Evolutionary conservation across 2,329 filamentous ascomycete species (phyloP), one percentile per base, ranked within the genome.

Genomic region (Calonectria montana): DNA sequence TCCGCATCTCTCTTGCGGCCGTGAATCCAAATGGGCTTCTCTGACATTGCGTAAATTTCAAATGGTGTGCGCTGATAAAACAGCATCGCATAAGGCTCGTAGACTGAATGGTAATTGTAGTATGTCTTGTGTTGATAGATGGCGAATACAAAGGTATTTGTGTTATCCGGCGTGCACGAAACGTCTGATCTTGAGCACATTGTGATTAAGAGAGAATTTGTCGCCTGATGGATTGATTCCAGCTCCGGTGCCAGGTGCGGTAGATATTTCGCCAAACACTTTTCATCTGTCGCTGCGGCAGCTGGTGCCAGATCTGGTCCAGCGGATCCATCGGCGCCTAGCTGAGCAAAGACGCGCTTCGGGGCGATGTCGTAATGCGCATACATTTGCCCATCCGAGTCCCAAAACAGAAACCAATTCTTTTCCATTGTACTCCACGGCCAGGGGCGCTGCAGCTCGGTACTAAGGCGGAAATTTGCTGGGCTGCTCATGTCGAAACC

Each of bases 381-480:
- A 76, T 90, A 90, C 62, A 85, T 80, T 23, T 83, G 77, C 6
- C 84, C 85, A 0, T 82, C 69, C 0, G 72, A 69, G 72, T 91
- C 89, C 90, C 90, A 92, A 81, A 91, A 92, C 2, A 89, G 71
- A 74, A 91, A 92, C 84, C 86, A 92, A 76, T 92, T 92, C 85
- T 91, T 91, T 81, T 92, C 90, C 29, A 91, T 75, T 0, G 75
- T 41, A 3, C 78, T 76, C 75, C 82, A 87, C 0, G 87, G 85
- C 2, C 75, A 70, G 0, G 88, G 89, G 0, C 89, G 83, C 43
- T 87, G 86, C 3, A 92, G 78, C 73, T 91, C 90, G 1, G 85
- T 89, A 0, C 84, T 84, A 0, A 76, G 57, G 15, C 77, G 77
- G 77, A 90, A 91, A 10, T 82, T 78, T 3, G 76, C 70, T 1